Percentiles rank a stretch among this genome's conserved stretches.
Evolutionary conservation across 768 basidiomycete species (phyloP).

Genomic region (Hemileccinum impolitum): DNA sequence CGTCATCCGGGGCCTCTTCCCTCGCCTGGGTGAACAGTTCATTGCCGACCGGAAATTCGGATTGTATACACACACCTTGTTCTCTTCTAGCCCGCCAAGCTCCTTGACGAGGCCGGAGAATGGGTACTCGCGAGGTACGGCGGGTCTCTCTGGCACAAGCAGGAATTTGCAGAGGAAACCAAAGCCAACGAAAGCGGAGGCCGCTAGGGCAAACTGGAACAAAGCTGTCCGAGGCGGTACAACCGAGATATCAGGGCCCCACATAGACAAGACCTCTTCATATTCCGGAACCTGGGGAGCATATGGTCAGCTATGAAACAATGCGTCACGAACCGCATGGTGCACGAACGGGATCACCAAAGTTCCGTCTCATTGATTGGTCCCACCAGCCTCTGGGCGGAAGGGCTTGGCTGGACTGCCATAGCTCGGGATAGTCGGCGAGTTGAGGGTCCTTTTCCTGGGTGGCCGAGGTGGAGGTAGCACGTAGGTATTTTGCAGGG

Average conservation of each 20-base stretch:
- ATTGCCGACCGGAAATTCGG: background rate
- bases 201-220: slow-evolving; percentile 61
- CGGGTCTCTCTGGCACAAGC: slow-evolving; percentile 59
- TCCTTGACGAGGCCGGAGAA: slow-evolving; percentile 71
- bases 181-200: slow-evolving; percentile 58
- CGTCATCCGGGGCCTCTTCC: slow-evolving; percentile 30
- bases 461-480: slow-evolving; percentile 15
- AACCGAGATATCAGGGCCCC: slow-evolving; percentile 76
- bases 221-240: slow-evolving; percentile 58
- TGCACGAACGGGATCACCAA: slow-evolving; percentile 66
- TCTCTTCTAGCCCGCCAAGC: slow-evolving; percentile 74
- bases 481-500: background rate
- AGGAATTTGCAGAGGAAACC: slow-evolving; percentile 56
- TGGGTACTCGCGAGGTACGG: slow-evolving; percentile 72
- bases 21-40: slow-evolving; percentile 32
- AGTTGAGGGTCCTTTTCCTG: slow-evolving; percentile 62
- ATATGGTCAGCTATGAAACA: slow-evolving; percentile 13
- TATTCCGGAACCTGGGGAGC: slow-evolving; percentile 65
- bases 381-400: slow-evolving; percentile 75
- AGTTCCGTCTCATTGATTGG: slow-evolving; percentile 70
- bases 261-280: slow-evolving; percentile 82
- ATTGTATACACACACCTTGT: slow-evolving; percentile 52
- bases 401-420: slow-evolving; percentile 60
- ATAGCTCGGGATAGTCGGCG: slow-evolving; percentile 67
- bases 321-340: slow-evolving; percentile 1